phyloP scores from a whole-genome alignment of 2,329 filamentous ascomycete species.

The Fonsecaea pedrosoi region DNA sequence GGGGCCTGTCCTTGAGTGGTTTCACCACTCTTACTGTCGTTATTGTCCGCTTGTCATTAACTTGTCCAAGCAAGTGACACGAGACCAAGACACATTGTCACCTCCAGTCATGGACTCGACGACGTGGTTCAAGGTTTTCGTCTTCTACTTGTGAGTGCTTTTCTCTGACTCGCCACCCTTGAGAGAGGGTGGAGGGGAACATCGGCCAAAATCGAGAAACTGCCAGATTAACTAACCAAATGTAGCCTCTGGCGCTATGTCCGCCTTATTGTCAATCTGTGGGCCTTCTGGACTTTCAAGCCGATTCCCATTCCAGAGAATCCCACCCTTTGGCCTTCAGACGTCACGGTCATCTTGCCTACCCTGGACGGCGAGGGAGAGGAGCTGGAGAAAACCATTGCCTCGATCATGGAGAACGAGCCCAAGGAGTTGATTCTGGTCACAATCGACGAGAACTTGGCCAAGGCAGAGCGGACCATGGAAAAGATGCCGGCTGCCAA shows the following conservation, averaged over 20 bases:
- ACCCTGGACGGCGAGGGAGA: constrained; percentile 88
- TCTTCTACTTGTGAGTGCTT: constrained; percentile 51
- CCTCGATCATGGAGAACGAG: constrained; percentile 60
- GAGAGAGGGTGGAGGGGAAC: not conserved
- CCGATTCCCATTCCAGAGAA: constrained; percentile 82
- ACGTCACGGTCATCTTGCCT: constrained; percentile 94
- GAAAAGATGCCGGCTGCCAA: constrained; percentile 54
- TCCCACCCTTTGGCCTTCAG: constrained; percentile 76
- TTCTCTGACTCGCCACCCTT: not conserved
- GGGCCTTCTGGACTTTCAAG: constrained; percentile 85
- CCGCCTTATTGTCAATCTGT: constrained; percentile 81
- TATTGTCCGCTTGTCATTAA: constrained; percentile 29
- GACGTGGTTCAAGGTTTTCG: constrained; percentile 43
- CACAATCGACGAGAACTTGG: constrained; percentile 80
- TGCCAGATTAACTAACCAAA: constrained; percentile 19
- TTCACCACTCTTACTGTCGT: constrained; percentile 41
- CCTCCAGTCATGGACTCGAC: constrained; percentile 26
- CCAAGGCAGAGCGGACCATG: constrained; percentile 69
- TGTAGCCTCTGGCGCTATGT: constrained; percentile 84
- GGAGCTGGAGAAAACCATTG: constrained; percentile 79
- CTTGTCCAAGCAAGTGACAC: constrained; percentile 20
- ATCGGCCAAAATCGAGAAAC: not conserved
- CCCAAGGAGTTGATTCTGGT: constrained; percentile 79
- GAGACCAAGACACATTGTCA: constrained; percentile 17
- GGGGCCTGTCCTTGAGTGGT: constrained; percentile 32